Conservation (phyloP, 23 red algal species). For the Pyropia haitanensis region DNA sequence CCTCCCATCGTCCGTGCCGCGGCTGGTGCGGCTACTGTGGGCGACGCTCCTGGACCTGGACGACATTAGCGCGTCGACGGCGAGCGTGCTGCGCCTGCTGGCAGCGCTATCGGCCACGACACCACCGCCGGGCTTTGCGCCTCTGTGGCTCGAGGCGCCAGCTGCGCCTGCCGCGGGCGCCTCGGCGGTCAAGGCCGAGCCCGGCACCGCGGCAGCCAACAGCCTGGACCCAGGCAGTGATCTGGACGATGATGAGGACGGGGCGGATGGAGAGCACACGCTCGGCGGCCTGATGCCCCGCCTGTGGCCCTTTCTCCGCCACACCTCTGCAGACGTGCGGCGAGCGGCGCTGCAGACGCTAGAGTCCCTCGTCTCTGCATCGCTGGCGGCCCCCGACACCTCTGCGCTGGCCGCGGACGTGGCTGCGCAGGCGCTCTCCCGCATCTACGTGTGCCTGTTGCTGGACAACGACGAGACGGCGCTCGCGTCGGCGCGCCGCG, state of each 20-base stretch:
- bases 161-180: too few species aligned
- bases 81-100: slow-evolving; percentile 47
- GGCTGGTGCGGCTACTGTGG: slow-evolving; percentile 58
- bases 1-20: slow-evolving; percentile 15
- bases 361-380: slow-evolving; percentile 20
- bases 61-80: slow-evolving; percentile 74
- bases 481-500: background rate
- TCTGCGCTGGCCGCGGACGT: too few species aligned
- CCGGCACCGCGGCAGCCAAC: too few species aligned
- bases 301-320: slow-evolving; percentile 59
- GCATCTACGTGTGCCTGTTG: background rate
- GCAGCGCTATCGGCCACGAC: slow-evolving; percentile 23
- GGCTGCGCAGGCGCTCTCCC: too few species aligned
- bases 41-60: slow-evolving; percentile 58
- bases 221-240: too few species aligned
- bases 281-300: slow-evolving; percentile 35
- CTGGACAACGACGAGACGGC: background rate
- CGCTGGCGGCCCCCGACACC: too few species aligned
- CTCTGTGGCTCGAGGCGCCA: slow-evolving; percentile 33
- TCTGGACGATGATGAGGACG: too few species aligned
- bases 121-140: slow-evolving; percentile 21
- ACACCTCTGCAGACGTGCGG: slow-evolving; percentile 42
- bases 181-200: too few species aligned
- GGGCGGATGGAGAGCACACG: too few species aligned
- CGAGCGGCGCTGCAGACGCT: slow-evolving; percentile 49